Evolutionary conservation across 2,329 filamentous ascomycete genomes (phyloP).

Genomic region (Beauveria varroae): DNA sequence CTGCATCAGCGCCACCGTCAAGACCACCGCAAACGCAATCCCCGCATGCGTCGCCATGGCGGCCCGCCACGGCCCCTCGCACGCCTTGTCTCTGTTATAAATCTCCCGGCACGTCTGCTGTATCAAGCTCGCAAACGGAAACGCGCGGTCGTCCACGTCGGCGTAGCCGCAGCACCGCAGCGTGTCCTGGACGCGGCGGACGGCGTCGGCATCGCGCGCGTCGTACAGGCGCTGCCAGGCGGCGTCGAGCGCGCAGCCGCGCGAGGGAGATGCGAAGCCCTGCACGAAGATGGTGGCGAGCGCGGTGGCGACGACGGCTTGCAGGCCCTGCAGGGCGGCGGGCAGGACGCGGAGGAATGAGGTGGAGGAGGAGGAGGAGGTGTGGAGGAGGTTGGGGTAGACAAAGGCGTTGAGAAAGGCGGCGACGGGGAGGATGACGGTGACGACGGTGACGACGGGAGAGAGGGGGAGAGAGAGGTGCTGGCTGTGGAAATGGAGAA

Average conservation of each 20-base stretch:
- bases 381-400: conserved; percentile 25
- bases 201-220: conserved; percentile 38
- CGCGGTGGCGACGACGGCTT: conserved; percentile 34
- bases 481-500: conserved; percentile 30
- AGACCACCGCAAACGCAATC: conserved; percentile 45
- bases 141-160: conserved; percentile 50
- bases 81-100: conserved; percentile 39
- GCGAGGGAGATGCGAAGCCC: conserved; percentile 21
- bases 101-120: conserved; percentile 33
- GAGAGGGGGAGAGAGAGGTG: conserved; percentile 35
- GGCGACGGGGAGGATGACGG: conserved; percentile 33
- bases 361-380: conserved; percentile 2
- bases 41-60: conserved; percentile 46
- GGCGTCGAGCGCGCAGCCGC: conserved; percentile 47
- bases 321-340: conserved; percentile 32
- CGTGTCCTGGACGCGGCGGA: conserved; percentile 56
- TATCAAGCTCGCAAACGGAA: conserved; percentile 43
- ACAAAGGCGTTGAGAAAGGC: conserved; percentile 29
- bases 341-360: conserved; percentile 21
- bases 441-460: conserved; percentile 26
- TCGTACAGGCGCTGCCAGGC: conserved; percentile 49
- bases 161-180: conserved; percentile 61
- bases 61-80: conserved; percentile 47
- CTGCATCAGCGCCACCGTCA: conserved; percentile 48
- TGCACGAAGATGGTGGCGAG: conserved; percentile 37